Evolutionary conservation across 495 filamentous ascomycete species (phyloP).

Genomic region (Saxispiralis lemnorum): DNA sequence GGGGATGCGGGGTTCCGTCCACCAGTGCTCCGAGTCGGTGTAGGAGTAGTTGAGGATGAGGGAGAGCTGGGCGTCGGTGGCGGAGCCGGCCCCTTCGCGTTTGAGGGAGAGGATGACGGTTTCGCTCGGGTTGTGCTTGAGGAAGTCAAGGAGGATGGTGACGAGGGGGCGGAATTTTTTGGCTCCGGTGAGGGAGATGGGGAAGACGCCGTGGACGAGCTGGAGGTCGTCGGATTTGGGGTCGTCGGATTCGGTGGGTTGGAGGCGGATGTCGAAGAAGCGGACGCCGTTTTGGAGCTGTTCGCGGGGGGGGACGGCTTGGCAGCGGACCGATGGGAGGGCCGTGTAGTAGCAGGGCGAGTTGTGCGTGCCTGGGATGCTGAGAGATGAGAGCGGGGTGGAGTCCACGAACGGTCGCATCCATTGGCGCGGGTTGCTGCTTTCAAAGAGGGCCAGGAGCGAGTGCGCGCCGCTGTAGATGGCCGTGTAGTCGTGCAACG

Average conservation of each 20-base stretch:
- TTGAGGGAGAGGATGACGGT: slow-evolving; percentile 76
- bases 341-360: slow-evolving; percentile 66
- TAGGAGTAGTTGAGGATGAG: slow-evolving; percentile 56
- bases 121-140: slow-evolving; percentile 62
- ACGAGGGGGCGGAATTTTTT: slow-evolving; percentile 63
- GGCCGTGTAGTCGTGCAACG: slow-evolving; percentile 47
- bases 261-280: slow-evolving; percentile 81
- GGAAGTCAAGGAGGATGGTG: slow-evolving; percentile 50
- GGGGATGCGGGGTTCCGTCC: slow-evolving; percentile 59
- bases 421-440: slow-evolving; percentile 54
- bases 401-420: slow-evolving; percentile 56
- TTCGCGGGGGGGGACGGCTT: slow-evolving; percentile 53
- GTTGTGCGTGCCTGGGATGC: slow-evolving; percentile 93
- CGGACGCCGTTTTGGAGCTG: slow-evolving; percentile 84
- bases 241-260: slow-evolving; percentile 40
- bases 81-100: slow-evolving; percentile 66
- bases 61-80: slow-evolving; percentile 63
- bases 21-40: slow-evolving; percentile 53
- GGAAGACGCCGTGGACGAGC: slow-evolving; percentile 64
- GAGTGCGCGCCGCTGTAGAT: slow-evolving; percentile 48
- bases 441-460: slow-evolving; percentile 62
- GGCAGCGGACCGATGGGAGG: slow-evolving; percentile 84
- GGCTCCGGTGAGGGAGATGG: slow-evolving; percentile 40
- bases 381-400: slow-evolving; percentile 58
- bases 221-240: slow-evolving; percentile 35